phyloP scores from a whole-genome alignment of 2,329 filamentous ascomycete species.

The Davidsoniella virescens region DNA sequence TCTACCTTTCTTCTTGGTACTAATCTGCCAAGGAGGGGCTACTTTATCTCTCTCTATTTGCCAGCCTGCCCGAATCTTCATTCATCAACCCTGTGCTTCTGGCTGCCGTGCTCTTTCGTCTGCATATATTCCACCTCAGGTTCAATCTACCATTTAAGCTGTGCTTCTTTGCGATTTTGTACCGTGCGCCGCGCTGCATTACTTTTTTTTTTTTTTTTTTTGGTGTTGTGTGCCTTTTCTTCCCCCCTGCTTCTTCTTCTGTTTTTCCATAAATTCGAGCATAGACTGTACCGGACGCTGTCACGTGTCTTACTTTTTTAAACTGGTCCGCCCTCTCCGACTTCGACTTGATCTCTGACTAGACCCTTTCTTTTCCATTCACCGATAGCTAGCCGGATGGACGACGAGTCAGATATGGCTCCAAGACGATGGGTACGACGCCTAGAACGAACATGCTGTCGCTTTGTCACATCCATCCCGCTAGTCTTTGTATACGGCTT shows the following conservation, averaged over 20 bases:
- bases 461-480: slow-evolving; percentile 66
- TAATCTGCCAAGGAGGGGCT: background rate
- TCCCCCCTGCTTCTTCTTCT: background rate
- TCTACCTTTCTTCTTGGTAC: background rate
- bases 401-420: slow-evolving; percentile 28
- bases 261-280: no score
- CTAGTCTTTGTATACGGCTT: slow-evolving; percentile 74
- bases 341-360: background rate
- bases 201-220: slow-evolving; percentile 1
- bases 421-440: slow-evolving; percentile 46
- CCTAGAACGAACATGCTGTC: slow-evolving; percentile 72
- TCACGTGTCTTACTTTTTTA: background rate
- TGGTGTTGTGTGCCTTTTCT: background rate
- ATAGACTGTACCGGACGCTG: no score
- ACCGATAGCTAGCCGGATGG: slow-evolving; percentile 12
- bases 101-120: no score
- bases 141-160: no score
- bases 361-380: slow-evolving; percentile 16
- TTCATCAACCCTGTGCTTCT: no score
- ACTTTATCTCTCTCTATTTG: background rate
- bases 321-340: background rate
- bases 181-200: no score
- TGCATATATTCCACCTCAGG: no score
- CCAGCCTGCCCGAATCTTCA: background rate
- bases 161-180: no score